phyloP scores from a whole-genome alignment of 306 rosid genomes.

The Gillenia trifoliata region DNA sequence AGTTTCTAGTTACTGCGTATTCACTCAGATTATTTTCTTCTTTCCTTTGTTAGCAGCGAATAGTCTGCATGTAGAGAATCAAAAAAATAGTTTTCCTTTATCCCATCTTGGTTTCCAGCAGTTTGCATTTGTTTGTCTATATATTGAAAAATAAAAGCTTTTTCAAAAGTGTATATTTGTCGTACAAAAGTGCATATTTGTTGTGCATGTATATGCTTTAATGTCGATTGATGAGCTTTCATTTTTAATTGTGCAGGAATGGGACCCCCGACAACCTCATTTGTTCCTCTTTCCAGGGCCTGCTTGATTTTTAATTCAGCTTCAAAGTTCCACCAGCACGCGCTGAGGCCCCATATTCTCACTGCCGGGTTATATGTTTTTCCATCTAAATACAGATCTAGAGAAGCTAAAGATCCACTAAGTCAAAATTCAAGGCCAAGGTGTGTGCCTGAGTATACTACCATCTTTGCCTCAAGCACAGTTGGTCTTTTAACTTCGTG shows the following conservation, averaged over 20 bases:
- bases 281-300: constrained; percentile 94
- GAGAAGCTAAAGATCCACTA: constrained; percentile 73
- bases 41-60: background rate
- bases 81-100: background rate
- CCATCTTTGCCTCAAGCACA: background rate
- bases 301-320: constrained; percentile 60
- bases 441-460: constrained; percentile 24
- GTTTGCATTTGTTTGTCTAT: background rate
- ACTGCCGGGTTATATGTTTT: constrained; percentile 86
- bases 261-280: constrained; percentile 95
- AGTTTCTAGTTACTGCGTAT: background rate
- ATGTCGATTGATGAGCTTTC: constrained; percentile 14
- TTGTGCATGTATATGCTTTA: background rate
- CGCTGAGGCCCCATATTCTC: constrained; percentile 92
- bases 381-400: constrained; percentile 84
- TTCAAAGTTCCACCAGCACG: constrained; percentile 81
- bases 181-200: background rate
- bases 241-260: constrained; percentile 48
- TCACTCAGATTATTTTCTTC: background rate
- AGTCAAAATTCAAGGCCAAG: constrained; percentile 87
- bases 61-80: too few relatives aligned
- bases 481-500: constrained; percentile 19
- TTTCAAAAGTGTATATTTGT: background rate
- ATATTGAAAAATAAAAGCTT: background rate
- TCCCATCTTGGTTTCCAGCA: background rate